Conservation (phyloP, 257 asterid species). For the Echium plantagineum region DNA sequence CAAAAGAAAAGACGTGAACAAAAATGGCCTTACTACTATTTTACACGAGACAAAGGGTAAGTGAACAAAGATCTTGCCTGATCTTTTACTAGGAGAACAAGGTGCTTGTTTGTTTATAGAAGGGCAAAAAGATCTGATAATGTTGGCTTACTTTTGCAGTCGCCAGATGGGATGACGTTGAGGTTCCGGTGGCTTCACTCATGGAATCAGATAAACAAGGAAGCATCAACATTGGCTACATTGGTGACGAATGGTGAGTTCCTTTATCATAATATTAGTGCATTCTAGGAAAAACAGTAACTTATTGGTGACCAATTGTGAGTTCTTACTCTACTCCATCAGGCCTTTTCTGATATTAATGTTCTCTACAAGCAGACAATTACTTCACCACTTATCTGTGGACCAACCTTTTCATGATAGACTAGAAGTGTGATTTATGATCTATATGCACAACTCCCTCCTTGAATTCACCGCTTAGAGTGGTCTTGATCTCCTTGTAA, state of each 20-base stretch:
- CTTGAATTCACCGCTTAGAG: neutral
- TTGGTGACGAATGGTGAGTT: slow-evolving; percentile 87
- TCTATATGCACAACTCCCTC: neutral
- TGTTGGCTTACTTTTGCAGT: slow-evolving; percentile 37
- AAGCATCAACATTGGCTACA: slow-evolving; percentile 48
- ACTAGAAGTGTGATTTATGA: neutral
- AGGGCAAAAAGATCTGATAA: neutral
- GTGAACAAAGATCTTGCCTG: too few species aligned
- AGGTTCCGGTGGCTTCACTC: slow-evolving; percentile 20
- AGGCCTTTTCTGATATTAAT: neutral
- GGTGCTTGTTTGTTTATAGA: neutral
- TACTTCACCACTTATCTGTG: neutral
- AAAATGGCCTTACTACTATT: slow-evolving; percentile 38
- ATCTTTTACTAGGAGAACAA: neutral
- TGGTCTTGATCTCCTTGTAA: too few species aligned
- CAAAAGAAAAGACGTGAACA: slow-evolving; percentile 15
- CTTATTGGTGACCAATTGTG: neutral
- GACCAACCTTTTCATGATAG: neutral
- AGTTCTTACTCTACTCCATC: neutral
- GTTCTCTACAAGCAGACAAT: neutral
- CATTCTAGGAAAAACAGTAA: neutral
- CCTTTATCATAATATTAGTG: neutral
- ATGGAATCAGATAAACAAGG: slow-evolving; percentile 18
- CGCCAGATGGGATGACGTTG: slow-evolving; percentile 64
- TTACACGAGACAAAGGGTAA: slow-evolving; percentile 59